These are phyloP conservation scores for Backusella liffmaniae DNA, from an alignment of 192 early-diverging fungal genomes.

Conservation along the genomic window DNA sequence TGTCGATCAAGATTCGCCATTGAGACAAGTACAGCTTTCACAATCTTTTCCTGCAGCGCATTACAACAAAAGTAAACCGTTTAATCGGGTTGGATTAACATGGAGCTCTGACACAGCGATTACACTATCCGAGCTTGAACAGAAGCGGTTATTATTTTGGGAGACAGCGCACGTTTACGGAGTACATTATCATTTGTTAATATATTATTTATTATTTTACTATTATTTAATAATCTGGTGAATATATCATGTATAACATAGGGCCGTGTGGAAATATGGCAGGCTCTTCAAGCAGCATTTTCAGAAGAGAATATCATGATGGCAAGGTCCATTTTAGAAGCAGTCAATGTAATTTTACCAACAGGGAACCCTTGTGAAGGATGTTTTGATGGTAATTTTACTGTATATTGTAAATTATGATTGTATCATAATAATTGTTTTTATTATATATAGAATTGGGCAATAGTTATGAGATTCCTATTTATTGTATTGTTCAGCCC, in stretches of 20 bases:
- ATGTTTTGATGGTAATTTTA: conserved; percentile 63
- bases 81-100: conserved; percentile 26
- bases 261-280: conserved; percentile 77
- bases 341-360: conserved; percentile 65
- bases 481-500: conserved; percentile 62
- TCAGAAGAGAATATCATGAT: conserved; percentile 48
- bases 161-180: conserved; percentile 73
- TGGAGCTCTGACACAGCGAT: conserved; percentile 43
- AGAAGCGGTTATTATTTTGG: conserved; percentile 67
- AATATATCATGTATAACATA: conserved; percentile 6
- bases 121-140: conserved; percentile 41
- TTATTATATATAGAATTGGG: conserved; percentile 47
- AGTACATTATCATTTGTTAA: conserved; percentile 32
- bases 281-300: conserved; percentile 63
- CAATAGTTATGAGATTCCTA: conserved; percentile 65
- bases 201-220: background rate
- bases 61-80: conserved; percentile 21
- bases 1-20: background rate
- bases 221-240: background rate
- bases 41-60: background rate
- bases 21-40: background rate
- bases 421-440: background rate
- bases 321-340: conserved; percentile 65
- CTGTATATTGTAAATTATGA: background rate
- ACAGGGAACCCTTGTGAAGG: conserved; percentile 71